phyloP scores from a whole-genome alignment of 2,329 filamentous ascomycete species.

The Botrytis squamosa region DNA sequence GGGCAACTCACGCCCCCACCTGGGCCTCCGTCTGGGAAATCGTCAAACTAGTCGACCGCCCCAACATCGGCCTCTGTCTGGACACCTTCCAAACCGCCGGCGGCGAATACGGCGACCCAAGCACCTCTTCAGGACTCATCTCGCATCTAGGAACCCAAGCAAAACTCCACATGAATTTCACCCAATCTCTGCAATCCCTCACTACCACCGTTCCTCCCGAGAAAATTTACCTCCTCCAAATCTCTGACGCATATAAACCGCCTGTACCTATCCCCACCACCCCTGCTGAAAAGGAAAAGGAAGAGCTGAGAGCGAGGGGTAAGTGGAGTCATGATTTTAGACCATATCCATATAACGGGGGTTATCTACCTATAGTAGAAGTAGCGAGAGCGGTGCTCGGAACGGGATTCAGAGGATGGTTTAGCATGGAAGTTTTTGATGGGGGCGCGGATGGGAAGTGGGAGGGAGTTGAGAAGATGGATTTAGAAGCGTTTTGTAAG shows the following conservation, averaged over 20 bases:
- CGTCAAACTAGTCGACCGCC: slow-evolving; percentile 58
- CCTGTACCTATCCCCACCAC: slow-evolving; percentile 51
- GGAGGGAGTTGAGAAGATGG: slow-evolving; percentile 48
- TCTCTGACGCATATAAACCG: slow-evolving; percentile 71
- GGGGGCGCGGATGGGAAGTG: slow-evolving; percentile 47
- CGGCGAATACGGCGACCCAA: slow-evolving; percentile 71
- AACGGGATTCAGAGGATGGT: slow-evolving; percentile 64
- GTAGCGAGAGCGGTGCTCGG: slow-evolving; percentile 63
- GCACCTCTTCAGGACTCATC: slow-evolving; percentile 58
- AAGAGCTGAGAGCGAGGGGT: slow-evolving; percentile 58
- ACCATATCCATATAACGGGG: slow-evolving; percentile 67
- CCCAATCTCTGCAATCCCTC: slow-evolving; percentile 56
- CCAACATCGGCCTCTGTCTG: slow-evolving; percentile 71
- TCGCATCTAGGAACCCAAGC: slow-evolving; percentile 46
- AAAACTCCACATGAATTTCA: slow-evolving; percentile 51
- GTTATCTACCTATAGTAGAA: slow-evolving; percentile 65
- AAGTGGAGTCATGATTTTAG: slow-evolving; percentile 71
- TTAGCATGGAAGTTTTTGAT: slow-evolving; percentile 71
- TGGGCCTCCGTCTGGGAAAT: slow-evolving; percentile 73
- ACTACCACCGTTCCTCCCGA: slow-evolving; percentile 57
- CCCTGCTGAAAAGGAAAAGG: slow-evolving; percentile 33
- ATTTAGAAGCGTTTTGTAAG: slow-evolving; percentile 49
- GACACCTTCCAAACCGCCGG: slow-evolving; percentile 77
- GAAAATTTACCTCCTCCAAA: slow-evolving; percentile 73
- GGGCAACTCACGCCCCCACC: slow-evolving; percentile 66